Conservation (phyloP, 2,329 filamentous ascomycete genomes). For the Fusarium virguliforme region DNA sequence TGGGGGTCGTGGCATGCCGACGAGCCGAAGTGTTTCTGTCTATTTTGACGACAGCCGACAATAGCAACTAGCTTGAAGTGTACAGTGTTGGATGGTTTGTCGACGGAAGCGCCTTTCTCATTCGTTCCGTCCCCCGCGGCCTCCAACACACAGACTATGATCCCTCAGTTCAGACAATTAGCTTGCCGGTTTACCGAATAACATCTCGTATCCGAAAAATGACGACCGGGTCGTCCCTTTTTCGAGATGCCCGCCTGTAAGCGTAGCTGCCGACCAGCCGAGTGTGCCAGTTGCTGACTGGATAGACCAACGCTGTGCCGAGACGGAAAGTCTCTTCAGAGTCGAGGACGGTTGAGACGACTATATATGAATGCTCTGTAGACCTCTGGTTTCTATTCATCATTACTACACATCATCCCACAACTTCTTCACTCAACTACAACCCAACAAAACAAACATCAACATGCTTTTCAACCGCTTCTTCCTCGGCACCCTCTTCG, state of each 20-base stretch:
- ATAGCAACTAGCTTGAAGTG: neutral
- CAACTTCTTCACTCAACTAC: neutral
- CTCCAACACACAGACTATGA: neutral
- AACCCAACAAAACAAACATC: neutral
- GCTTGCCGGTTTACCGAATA: conserved; percentile 2
- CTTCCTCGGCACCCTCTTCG: conserved; percentile 23
- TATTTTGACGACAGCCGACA: neutral
- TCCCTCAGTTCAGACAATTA: neutral
- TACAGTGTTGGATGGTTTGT: neutral
- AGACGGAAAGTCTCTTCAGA: neutral
- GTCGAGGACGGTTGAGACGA: neutral
- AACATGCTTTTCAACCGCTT: conserved; percentile 35
- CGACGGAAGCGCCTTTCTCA: neutral
- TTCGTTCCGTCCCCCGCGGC: neutral
- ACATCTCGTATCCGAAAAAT: neutral
- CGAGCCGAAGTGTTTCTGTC: neutral
- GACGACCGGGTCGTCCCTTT: neutral
- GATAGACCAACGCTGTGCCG: neutral
- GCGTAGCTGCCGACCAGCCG: neutral
- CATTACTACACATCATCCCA: neutral
- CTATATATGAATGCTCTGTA: neutral
- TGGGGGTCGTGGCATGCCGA: neutral
- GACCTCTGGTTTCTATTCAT: neutral
- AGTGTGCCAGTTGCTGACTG: conserved; percentile 1
- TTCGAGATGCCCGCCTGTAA: neutral